These are phyloP conservation scores for Corrigiola litoralis DNA, from an alignment of 179 eudicot genomes.

Conservation along the genomic window DNA sequence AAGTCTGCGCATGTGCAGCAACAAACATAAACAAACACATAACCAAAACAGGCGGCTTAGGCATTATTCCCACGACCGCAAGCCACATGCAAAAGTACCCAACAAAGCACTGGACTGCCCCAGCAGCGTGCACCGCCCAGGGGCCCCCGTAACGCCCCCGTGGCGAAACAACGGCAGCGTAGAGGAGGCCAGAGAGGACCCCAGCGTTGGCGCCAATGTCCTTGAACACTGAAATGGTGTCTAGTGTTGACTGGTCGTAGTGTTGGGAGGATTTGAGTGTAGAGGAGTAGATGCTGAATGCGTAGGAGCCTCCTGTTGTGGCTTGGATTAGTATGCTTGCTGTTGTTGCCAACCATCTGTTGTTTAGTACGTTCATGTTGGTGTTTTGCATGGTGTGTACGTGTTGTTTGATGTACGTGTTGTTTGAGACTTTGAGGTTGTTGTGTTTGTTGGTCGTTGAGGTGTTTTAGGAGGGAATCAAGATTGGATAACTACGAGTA, in stretches of 20 bases:
- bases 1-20: conserved; percentile 80
- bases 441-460: too few relatives aligned
- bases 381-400: neutral
- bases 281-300: conserved; percentile 75
- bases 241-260: conserved; percentile 72
- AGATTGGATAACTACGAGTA: too few relatives aligned
- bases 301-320: conserved; percentile 66
- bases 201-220: conserved; percentile 88
- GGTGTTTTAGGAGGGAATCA: too few relatives aligned
- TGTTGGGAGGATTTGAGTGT: conserved; percentile 54
- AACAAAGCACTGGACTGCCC: conserved; percentile 60
- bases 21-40: conserved; percentile 68
- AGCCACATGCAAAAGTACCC: conserved; percentile 87
- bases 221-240: conserved; percentile 76
- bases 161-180: conserved; percentile 22
- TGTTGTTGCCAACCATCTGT: conserved; percentile 51
- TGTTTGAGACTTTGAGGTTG: too few relatives aligned
- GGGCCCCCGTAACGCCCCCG: conserved; percentile 34
- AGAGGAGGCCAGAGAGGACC: conserved; percentile 67
- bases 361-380: neutral
- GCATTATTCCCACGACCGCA: conserved; percentile 46
- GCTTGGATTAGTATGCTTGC: conserved; percentile 85
- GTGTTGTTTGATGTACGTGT: too few relatives aligned
- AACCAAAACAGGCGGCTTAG: conserved; percentile 38
- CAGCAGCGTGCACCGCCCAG: conserved; percentile 64